Evolutionary conservation across 2,329 filamentous ascomycete species (phyloP).

Genomic region (Aspergillus sp.): DNA sequence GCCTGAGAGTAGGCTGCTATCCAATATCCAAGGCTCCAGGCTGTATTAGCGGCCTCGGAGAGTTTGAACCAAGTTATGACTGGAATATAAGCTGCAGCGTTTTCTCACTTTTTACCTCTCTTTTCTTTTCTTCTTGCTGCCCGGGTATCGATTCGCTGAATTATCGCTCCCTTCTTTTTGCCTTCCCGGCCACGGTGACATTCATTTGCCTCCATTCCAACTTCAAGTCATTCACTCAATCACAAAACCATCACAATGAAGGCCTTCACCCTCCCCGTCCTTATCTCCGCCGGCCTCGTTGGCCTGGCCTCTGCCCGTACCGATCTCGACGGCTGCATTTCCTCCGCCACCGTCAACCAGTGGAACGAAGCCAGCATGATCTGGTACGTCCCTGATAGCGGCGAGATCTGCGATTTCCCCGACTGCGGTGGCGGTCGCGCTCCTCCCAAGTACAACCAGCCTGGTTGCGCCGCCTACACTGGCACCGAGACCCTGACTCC

Average conservation of each 20-base stretch:
- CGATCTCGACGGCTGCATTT: slow-evolving; percentile 25
- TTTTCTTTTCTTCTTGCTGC: neutral
- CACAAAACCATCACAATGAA: slow-evolving; percentile 20
- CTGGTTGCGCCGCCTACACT: slow-evolving; percentile 51
- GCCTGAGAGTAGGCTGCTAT: neutral
- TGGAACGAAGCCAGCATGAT: slow-evolving; percentile 29
- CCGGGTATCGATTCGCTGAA: neutral
- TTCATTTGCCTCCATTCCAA: slow-evolving; percentile 1
- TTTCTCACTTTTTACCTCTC: neutral
- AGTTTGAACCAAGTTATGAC: neutral
- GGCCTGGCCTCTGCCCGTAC: slow-evolving; percentile 22
- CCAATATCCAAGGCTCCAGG: neutral
- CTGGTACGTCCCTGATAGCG: slow-evolving; percentile 63
- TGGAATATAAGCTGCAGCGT: neutral
- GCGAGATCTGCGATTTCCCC: slow-evolving; percentile 63
- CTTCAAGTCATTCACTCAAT: slow-evolving; percentile 5
- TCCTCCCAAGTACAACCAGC: slow-evolving; percentile 62
- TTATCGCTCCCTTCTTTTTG: neutral
- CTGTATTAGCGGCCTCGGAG: neutral
- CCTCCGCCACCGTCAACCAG: slow-evolving; percentile 25
- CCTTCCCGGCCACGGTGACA: neutral
- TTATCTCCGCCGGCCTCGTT: slow-evolving; percentile 19
- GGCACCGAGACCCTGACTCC: slow-evolving; percentile 24
- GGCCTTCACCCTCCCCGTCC: slow-evolving; percentile 13
- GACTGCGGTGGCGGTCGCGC: slow-evolving; percentile 69